Base-by-base conservation (phyloP, 2,329 filamentous ascomycete species). In the Atkinsonella texensis region DNA sequence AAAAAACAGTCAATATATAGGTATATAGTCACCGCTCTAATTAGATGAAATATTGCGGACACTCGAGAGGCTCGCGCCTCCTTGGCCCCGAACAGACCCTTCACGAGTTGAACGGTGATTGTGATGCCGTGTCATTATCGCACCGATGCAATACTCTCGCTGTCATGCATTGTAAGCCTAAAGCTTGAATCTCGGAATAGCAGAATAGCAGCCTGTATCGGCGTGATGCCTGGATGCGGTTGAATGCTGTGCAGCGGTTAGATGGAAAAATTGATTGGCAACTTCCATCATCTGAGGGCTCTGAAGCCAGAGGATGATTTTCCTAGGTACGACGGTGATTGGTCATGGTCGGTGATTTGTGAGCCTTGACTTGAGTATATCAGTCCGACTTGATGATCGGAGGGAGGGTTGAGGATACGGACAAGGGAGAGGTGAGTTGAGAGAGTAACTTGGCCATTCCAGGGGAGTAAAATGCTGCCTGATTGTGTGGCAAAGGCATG, bases 311-410 rank as follows among this genome's bases (percentile, higher is more conserved):
- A 70, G 3, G 17, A 46, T 10, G 44, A 49, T 9, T 67, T 72
- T 52, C 63, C 64, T 0, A 32, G 55, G 55, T 50, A 52, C 35
- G 18, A 65, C 17, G 65, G 68, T 2, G 53, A 60, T 17, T 67
- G 67, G 5, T 78, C 76, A 0, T 81, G 77, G 76, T 70, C 72
- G 1, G 63, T 80, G 9, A 63, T 74, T 1, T 75, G 75, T 52
- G 63, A 60, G 3, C 57, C 63, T 0, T 71, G 72, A 0, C 76
- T 73, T 46, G 77, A 81, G 56, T 78, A 80, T 55, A 63, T 76
- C 10, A 76, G 74, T 0, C 74, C 1, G 72, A 78, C 52, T 62
- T 81, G 53, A 75, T 81, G 72, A 60, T 77, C 2, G 77, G 78
- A 1, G 78, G 76, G 0, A 59, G 62, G n/a, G 60, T 77, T 0